These are phyloP conservation scores for Sporothrix globosa DNA, from an alignment of 2,329 filamentous ascomycete genomes.

Conservation along the genomic window DNA sequence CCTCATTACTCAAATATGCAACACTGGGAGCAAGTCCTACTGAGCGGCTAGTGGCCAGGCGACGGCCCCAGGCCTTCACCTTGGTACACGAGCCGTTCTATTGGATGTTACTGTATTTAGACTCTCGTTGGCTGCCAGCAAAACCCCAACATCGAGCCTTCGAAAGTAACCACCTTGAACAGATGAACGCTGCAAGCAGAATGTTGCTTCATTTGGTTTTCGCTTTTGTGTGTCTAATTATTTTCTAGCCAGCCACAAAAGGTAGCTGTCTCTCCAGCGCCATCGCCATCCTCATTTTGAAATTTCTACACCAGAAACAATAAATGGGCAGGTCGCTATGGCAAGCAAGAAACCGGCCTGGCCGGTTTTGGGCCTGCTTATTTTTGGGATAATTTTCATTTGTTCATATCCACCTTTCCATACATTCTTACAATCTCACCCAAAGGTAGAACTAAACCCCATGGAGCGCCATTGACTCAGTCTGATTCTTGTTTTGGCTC, in stretches of 20 bases:
- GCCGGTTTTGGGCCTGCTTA: background rate
- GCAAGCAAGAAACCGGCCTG: background rate
- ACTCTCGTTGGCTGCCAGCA: too few relatives aligned
- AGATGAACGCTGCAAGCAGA: too few relatives aligned
- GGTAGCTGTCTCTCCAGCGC: background rate
- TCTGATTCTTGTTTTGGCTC: background rate
- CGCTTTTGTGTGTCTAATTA: too few relatives aligned
- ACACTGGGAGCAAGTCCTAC: background rate
- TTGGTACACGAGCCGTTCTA: too few relatives aligned
- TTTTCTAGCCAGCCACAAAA: background rate
- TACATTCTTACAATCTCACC: background rate
- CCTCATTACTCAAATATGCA: background rate
- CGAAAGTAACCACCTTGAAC: too few relatives aligned
- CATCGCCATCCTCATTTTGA: constrained; percentile 10
- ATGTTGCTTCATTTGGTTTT: too few relatives aligned
- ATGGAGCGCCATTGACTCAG: background rate
- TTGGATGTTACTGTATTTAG: too few relatives aligned
- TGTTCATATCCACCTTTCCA: background rate
- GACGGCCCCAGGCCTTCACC: background rate
- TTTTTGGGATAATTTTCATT: background rate
- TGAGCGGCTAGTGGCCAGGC: background rate
- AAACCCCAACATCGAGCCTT: too few relatives aligned
- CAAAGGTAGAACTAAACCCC: background rate
- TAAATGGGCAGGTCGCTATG: background rate
- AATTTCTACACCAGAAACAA: background rate